phyloP scores from a whole-genome alignment of 2,329 filamentous ascomycete species.

The Colletotrichum sojae region DNA sequence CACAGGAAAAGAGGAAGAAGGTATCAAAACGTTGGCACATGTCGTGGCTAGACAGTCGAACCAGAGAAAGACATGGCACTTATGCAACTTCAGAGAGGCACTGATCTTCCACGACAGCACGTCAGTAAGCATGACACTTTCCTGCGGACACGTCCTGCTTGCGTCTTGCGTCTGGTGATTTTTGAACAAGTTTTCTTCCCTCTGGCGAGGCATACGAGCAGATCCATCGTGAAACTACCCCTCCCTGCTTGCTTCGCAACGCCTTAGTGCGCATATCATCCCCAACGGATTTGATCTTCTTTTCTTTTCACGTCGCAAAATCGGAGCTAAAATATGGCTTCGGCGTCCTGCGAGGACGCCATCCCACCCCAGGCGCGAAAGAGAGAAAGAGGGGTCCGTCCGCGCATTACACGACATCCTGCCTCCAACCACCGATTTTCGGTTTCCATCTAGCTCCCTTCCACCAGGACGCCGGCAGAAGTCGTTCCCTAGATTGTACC shows the following conservation, averaged over 20 bases:
- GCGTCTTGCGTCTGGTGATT: neutral
- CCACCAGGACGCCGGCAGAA: too few relatives aligned
- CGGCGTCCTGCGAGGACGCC: neutral
- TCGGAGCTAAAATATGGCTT: too few relatives aligned
- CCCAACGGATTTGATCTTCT: too few relatives aligned
- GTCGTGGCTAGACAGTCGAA: neutral
- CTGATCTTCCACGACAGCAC: neutral
- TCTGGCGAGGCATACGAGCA: too few relatives aligned
- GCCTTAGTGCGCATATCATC: neutral
- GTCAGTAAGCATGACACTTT: conserved; percentile 9
- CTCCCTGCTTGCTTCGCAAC: neutral
- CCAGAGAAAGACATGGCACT: neutral
- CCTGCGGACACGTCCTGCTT: neutral
- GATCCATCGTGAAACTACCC: neutral
- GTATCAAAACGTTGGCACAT: neutral
- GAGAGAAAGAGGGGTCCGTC: conserved; percentile 1
- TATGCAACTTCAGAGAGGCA: neutral
- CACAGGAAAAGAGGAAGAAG: neutral
- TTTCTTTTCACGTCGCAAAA: too few relatives aligned
- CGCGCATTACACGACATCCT: neutral
- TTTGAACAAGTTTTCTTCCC: neutral
- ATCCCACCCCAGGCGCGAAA: neutral
- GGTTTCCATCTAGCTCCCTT: neutral
- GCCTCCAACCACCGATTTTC: neutral
- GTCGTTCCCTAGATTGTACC: too few relatives aligned